These are phyloP conservation scores for Russula emetica DNA, from an alignment of 768 basidiomycete genomes.

Conservation along the genomic window DNA sequence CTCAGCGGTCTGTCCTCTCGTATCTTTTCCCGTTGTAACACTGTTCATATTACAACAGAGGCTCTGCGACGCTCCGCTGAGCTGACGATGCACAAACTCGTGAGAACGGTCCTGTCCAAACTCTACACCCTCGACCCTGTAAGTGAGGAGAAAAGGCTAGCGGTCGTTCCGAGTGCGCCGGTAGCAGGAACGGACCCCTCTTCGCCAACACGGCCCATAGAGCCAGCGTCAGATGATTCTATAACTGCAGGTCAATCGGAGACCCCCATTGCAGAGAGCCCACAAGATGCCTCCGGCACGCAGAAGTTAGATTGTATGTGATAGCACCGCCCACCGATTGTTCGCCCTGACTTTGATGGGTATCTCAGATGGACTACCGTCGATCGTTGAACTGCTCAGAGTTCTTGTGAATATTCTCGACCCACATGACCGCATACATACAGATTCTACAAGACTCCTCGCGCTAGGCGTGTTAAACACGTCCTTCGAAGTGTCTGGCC, in stretches of 20 bases:
- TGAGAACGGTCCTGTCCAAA: slow-evolving; percentile 74
- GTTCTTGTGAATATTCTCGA: slow-evolving; percentile 95
- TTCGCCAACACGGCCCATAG: neutral
- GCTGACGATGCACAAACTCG: slow-evolving; percentile 82
- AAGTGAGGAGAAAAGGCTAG: slow-evolving; percentile 63
- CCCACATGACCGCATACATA: slow-evolving; percentile 91
- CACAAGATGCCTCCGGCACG: neutral
- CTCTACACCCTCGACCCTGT: slow-evolving; percentile 63
- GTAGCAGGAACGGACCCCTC: slow-evolving; percentile 8
- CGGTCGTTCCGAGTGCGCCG: slow-evolving; percentile 43
- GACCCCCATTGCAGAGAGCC: neutral
- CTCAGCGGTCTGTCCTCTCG: slow-evolving; percentile 70
- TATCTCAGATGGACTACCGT: slow-evolving; percentile 74
- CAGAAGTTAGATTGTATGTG: slow-evolving; percentile 19
- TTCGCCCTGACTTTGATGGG: neutral
- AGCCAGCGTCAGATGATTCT: neutral
- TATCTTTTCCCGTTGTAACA: neutral
- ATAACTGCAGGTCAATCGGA: slow-evolving; percentile 2
- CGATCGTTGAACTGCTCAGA: slow-evolving; percentile 86
- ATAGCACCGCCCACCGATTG: neutral
- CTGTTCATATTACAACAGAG: slow-evolving; percentile 46
- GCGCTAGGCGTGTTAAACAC: slow-evolving; percentile 84
- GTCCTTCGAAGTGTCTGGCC: slow-evolving; percentile 81
- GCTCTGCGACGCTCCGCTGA: slow-evolving; percentile 84
- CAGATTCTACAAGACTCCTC: slow-evolving; percentile 89